These are phyloP conservation scores for Martiniozyma asiatica DNA, from an alignment of 1,139 yeast genomes.

Conservation along the genomic window DNA sequence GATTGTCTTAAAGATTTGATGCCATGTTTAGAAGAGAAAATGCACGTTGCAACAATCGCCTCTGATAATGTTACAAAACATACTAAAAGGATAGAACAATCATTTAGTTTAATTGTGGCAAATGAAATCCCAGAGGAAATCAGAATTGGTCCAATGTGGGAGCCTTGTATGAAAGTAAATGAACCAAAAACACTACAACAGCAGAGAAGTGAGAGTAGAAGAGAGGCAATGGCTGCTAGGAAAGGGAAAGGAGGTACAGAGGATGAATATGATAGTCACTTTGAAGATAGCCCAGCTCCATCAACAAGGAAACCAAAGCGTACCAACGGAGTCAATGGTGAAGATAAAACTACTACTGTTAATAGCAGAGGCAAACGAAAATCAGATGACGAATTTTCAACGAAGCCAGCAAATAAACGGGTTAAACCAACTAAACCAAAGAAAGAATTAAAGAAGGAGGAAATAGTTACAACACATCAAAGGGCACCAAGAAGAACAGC, in stretches of 20 bases:
- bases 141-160: slow-evolving; percentile 65
- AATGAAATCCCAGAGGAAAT: slow-evolving; percentile 63
- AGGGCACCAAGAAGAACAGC: neutral
- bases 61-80: slow-evolving; percentile 66
- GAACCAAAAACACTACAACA: slow-evolving; percentile 51
- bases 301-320: neutral
- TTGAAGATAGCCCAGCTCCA: slow-evolving; percentile 14
- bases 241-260: slow-evolving; percentile 35
- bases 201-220: slow-evolving; percentile 67
- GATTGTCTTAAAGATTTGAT: slow-evolving; percentile 53
- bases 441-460: slow-evolving; percentile 2
- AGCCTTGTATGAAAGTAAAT: slow-evolving; percentile 71
- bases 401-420: neutral
- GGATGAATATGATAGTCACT: slow-evolving; percentile 26
- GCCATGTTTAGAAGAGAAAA: slow-evolving; percentile 91
- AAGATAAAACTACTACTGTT: neutral
- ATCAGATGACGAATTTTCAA: neutral
- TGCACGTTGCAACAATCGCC: slow-evolving; percentile 93
- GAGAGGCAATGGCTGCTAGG: slow-evolving; percentile 86
- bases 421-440: slow-evolving; percentile 2
- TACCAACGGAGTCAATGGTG: neutral
- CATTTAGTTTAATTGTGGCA: slow-evolving; percentile 59
- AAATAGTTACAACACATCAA: neutral
- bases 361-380: too few species aligned
- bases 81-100: slow-evolving; percentile 63